These are phyloP conservation scores for Scortechinia acanthostroma DNA, from an alignment of 2,329 filamentous ascomycete genomes.

Conservation along the genomic window DNA sequence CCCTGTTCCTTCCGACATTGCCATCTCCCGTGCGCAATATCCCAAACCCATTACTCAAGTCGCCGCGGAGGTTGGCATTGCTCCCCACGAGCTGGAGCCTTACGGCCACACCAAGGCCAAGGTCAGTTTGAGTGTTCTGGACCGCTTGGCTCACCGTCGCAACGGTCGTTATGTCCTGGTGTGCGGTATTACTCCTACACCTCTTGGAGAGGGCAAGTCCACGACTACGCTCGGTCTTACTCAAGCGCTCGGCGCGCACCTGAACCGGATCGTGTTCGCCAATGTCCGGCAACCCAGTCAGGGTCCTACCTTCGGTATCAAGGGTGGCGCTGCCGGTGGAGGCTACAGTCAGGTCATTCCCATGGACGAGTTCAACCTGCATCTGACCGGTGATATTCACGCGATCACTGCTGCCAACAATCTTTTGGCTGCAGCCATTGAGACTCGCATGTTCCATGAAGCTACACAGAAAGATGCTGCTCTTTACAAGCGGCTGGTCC, in stretches of 20 bases:
- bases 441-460: slow-evolving; percentile 97
- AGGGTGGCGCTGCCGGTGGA: slow-evolving; percentile 92
- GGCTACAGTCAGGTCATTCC: slow-evolving; percentile 98
- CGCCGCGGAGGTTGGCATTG: slow-evolving; percentile 80
- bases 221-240: slow-evolving; percentile 94
- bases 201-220: slow-evolving; percentile 93
- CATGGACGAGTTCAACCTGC: slow-evolving; percentile 99
- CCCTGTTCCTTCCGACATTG: slow-evolving; percentile 93
- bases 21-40: slow-evolving; percentile 77
- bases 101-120: slow-evolving; percentile 96
- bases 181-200: slow-evolving; percentile 92
- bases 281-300: slow-evolving; percentile 96
- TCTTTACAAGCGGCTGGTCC: slow-evolving; percentile 81
- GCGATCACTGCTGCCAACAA: slow-evolving; percentile 97
- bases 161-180: slow-evolving; percentile 90
- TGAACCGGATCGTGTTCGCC: slow-evolving; percentile 83
- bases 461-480: slow-evolving; percentile 85
- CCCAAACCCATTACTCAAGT: slow-evolving; percentile 87
- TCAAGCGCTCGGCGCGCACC: slow-evolving; percentile 82
- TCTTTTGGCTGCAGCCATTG: slow-evolving; percentile 87
- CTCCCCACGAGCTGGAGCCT: slow-evolving; percentile 81
- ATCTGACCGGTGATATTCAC: slow-evolving; percentile 95
- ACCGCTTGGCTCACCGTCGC: slow-evolving; percentile 77
- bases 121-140: slow-evolving; percentile 74
- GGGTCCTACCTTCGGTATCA: slow-evolving; percentile 97